A percentile compares a stretch with the other conserved stretches of the same genome.
These are phyloP conservation scores for Quercus glauca DNA, from an alignment of 306 rosid species.

Conservation along the genomic window DNA sequence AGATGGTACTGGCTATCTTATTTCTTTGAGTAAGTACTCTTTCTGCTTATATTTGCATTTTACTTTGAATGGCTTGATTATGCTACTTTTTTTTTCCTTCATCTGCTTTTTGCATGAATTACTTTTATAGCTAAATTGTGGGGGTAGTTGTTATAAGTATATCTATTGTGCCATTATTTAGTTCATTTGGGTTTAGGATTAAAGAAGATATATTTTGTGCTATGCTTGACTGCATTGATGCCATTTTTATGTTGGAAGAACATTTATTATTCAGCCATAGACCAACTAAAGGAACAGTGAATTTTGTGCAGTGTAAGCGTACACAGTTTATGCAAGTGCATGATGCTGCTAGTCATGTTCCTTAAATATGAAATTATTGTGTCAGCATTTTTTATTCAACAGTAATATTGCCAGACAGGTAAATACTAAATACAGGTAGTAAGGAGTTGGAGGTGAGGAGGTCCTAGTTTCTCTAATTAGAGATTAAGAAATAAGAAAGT, in stretches of 20 bases:
- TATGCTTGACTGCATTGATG: no score
- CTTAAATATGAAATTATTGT: no score
- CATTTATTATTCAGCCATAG: not conserved
- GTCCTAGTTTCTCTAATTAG: no score
- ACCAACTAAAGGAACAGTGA: not conserved
- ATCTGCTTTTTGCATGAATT: not conserved
- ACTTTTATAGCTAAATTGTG: not conserved
- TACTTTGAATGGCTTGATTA: not conserved
- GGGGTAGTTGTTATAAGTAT: not conserved
- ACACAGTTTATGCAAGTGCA: not conserved
- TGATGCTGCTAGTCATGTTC: not conserved
- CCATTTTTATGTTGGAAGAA: not conserved
- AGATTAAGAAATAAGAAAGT: no score
- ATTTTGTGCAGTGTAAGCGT: not conserved
- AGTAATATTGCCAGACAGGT: no score
- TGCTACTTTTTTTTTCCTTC: not conserved
- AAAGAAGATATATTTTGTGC: not conserved
- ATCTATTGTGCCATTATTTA: not conserved
- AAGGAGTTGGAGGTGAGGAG: no score
- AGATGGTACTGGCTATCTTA: constrained; percentile 65
- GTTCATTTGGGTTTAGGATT: not conserved
- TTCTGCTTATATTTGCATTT: not conserved
- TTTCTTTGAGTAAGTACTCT: constrained; percentile 70
- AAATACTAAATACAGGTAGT: no score
- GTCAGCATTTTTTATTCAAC: no score